phyloP scores from a whole-genome alignment of 2,329 filamentous ascomycete genomes.

The Microsporum canis region DNA sequence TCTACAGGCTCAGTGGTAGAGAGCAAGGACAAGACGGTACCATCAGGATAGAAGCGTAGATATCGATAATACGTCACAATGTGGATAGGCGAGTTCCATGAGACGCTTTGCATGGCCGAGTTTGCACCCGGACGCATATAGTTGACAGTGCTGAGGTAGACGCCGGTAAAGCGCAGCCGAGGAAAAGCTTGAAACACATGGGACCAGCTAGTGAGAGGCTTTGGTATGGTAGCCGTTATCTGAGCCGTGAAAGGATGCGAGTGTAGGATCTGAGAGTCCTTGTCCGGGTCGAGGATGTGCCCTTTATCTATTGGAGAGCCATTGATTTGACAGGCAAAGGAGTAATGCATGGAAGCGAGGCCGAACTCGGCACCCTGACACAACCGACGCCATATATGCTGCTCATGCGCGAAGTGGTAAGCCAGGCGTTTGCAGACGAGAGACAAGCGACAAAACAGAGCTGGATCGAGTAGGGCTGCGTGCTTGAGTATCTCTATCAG shows the following conservation, averaged over 20 bases:
- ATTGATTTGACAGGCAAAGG: conserved; percentile 53
- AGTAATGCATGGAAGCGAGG: conserved; percentile 72
- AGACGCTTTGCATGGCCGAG: conserved; percentile 52
- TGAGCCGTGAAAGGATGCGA: conserved; percentile 18
- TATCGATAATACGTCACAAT: conserved; percentile 98
- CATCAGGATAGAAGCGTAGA: conserved; percentile 86
- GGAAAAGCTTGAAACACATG: conserved; percentile 72
- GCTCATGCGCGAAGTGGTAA: conserved; percentile 72
- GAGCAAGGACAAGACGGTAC: conserved; percentile 67
- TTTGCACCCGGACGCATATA: conserved; percentile 75
- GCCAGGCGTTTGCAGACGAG: conserved; percentile 80
- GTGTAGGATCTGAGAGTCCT: conserved; percentile 19
- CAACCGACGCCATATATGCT: conserved; percentile 72
- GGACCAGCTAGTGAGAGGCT: conserved; percentile 42
- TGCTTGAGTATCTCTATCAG: conserved; percentile 65
- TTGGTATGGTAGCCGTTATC: conserved; percentile 33
- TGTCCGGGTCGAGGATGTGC: conserved; percentile 23
- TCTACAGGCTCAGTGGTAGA: conserved; percentile 73
- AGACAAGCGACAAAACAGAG: conserved; percentile 61
- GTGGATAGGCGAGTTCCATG: conserved; percentile 74
- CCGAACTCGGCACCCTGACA: conserved; percentile 62
- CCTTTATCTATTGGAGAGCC: conserved; percentile 28
- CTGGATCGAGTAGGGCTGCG: conserved; percentile 64
- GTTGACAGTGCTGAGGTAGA: conserved; percentile 94
- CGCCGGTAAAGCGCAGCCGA: conserved; percentile 83